Conservation (phyloP, 371 early-diverging fungal genomes). For the Mucor lusitanicus region DNA sequence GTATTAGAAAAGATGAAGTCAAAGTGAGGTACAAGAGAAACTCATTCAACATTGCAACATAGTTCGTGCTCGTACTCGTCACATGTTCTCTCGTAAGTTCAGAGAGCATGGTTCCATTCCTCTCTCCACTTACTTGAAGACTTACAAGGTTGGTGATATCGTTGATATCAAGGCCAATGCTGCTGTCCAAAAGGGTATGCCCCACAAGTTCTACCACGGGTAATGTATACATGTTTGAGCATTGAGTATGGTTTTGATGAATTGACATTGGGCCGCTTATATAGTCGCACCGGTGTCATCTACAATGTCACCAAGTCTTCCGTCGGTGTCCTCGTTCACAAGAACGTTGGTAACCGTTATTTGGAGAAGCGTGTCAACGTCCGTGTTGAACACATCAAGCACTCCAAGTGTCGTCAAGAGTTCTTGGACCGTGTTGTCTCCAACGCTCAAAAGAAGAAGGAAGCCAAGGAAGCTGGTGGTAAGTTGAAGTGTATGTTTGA, state of each 20-base stretch:
- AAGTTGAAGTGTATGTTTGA: background rate
- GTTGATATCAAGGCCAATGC: constrained; percentile 46
- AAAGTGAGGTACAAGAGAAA: background rate
- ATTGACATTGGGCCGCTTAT: background rate
- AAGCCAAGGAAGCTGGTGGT: constrained; percentile 66
- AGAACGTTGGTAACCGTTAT: constrained; percentile 96
- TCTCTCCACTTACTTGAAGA: constrained; percentile 95
- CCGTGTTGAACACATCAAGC: constrained; percentile 97
- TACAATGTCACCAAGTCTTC: constrained; percentile 98
- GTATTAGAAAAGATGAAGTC: constrained; percentile 7
- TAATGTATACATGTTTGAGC: constrained; percentile 23
- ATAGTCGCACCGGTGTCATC: constrained; percentile 92
- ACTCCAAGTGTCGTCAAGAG: constrained; percentile 98
- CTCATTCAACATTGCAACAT: background rate
- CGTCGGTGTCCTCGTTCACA: constrained; percentile 97
- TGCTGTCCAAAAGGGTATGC: constrained; percentile 99
- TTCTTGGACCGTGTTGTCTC: constrained; percentile 96
- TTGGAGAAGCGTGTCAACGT: constrained; percentile 98
- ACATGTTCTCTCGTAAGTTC: constrained; percentile 96
- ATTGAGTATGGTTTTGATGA: too few relatives aligned
- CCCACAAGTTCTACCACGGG: constrained; percentile 99
- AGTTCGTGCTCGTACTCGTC: constrained; percentile 86
- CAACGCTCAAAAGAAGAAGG: constrained; percentile 82
- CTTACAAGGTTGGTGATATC: constrained; percentile 88
- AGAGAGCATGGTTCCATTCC: constrained; percentile 89